These are phyloP conservation scores for Camellia oleifera DNA, from an alignment of 179 eudicot genomes.

Conservation along the genomic window DNA sequence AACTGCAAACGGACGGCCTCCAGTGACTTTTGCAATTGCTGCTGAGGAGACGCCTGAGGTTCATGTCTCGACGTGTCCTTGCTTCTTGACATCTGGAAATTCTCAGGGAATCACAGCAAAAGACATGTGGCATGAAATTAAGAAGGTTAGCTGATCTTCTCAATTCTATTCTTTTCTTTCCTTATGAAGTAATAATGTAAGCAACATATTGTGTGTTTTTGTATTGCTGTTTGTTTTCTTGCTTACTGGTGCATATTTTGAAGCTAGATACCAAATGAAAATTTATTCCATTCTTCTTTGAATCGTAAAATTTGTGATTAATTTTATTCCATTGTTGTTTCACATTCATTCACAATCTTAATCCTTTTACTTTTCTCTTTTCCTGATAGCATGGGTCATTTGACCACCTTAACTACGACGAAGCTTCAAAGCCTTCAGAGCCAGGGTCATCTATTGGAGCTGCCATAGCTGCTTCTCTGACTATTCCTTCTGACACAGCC, in stretches of 20 bases:
- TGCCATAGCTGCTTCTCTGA: slow-evolving; percentile 72
- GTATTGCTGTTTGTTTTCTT: neutral
- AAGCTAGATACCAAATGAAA: neutral
- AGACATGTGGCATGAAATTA: slow-evolving; percentile 76
- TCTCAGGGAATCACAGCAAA: slow-evolving; percentile 66
- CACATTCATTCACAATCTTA: slow-evolving; percentile 5
- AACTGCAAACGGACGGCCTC: slow-evolving; percentile 56
- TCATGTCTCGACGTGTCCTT: slow-evolving; percentile 67
- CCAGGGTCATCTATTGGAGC: slow-evolving; percentile 74
- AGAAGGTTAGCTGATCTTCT: slow-evolving; percentile 46
- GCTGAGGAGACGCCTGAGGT: slow-evolving; percentile 63
- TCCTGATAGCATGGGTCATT: slow-evolving; percentile 67
- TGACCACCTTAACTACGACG: slow-evolving; percentile 43
- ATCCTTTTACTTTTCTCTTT: neutral
- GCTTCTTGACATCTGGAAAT: slow-evolving; percentile 74
- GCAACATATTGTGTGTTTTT: neutral
- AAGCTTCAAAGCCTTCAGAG: slow-evolving; percentile 51
- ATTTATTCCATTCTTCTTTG: neutral
- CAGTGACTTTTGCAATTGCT: slow-evolving; percentile 75
- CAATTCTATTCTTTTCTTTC: neutral
- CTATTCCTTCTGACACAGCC: slow-evolving; percentile 50
- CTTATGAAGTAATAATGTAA: neutral
- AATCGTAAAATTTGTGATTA: neutral
- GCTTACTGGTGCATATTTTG: neutral
- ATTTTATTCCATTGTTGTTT: neutral